These are phyloP conservation scores for Boletales sp. DNA, from an alignment of 768 basidiomycete genomes.

Conservation along the genomic window DNA sequence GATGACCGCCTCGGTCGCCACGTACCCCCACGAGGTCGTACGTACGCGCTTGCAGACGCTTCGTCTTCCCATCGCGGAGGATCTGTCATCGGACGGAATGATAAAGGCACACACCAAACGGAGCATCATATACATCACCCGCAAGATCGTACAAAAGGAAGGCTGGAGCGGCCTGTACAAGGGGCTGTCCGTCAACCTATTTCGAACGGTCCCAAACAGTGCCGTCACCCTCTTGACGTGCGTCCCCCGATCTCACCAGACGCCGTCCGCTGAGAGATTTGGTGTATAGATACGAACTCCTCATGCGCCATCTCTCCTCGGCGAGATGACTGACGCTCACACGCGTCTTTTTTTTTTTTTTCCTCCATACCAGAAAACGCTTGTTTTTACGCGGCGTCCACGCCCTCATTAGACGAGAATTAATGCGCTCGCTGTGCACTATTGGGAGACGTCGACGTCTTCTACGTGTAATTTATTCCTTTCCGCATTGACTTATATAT, in stretches of 20 bases:
- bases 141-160: conserved; percentile 72
- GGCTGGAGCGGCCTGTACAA: conserved; percentile 91
- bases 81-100: conserved; percentile 60
- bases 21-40: conserved; percentile 98
- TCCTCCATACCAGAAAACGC: conserved; percentile 9
- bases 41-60: conserved; percentile 96
- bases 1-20: conserved; percentile 92
- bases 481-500: conserved; percentile 5
- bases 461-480: conserved; percentile 11
- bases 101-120: conserved; percentile 50
- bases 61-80: conserved; percentile 58
- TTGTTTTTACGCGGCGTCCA: not conserved
- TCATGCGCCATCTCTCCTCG: conserved; percentile 32
- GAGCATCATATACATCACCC: conserved; percentile 72
- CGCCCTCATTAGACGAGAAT: not conserved
- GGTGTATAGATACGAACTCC: conserved; percentile 26
- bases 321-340: conserved; percentile 11
- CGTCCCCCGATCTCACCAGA: conserved; percentile 9
- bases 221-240: conserved; percentile 83
- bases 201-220: conserved; percentile 94
- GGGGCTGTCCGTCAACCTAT: conserved; percentile 89
- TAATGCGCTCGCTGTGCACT: conserved; percentile 11
- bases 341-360: not conserved
- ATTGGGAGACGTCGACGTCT: not conserved
- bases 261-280: no score